A percentile compares a stretch with the other conserved stretches of the same genome.
Evolutionary conservation across 1,284 basidiomycete genomes (phyloP).

Genomic region (Pseudozyma flocculosa): DNA sequence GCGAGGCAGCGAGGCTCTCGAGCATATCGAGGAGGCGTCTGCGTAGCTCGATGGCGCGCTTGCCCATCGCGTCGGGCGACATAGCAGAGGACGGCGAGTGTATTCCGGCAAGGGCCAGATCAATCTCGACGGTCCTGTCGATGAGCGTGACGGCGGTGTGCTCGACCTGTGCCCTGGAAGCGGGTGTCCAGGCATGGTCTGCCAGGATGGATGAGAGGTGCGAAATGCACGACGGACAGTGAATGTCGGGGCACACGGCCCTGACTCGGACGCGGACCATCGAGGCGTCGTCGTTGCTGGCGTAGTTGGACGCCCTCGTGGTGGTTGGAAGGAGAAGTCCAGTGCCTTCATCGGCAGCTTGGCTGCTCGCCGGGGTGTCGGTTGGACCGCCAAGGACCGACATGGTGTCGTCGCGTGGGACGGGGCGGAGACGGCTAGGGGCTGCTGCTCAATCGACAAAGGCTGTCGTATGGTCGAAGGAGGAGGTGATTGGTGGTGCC

Average conservation of each 20-base stretch:
- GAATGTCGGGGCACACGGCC: conserved; percentile 34
- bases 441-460: no score
- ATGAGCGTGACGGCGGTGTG: conserved; percentile 56
- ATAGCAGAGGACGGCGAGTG: conserved; percentile 2
- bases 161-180: conserved; percentile 7
- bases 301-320: no score
- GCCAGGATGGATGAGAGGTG: conserved; percentile 55
- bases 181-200: conserved; percentile 10
- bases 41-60: conserved; percentile 4
- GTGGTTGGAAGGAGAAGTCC: no score
- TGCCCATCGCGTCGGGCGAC: not conserved
- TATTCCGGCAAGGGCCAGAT: conserved; percentile 15
- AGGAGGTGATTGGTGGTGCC: no score
- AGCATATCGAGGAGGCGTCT: conserved; percentile 19
- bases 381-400: no score
- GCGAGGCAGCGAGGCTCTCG: conserved; percentile 16
- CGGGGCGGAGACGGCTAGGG: no score
- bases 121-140: conserved; percentile 55
- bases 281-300: no score
- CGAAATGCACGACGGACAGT: conserved; percentile 61
- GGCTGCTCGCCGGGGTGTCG: no score
- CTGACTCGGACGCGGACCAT: conserved; percentile 5
- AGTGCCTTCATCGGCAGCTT: no score
- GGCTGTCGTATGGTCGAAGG: no score
- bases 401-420: no score